Percentiles rank a stretch among this genome's conserved stretches.
Conservation (phyloP, 208 protist species). For the Acanthamoeba royreba region DNA sequence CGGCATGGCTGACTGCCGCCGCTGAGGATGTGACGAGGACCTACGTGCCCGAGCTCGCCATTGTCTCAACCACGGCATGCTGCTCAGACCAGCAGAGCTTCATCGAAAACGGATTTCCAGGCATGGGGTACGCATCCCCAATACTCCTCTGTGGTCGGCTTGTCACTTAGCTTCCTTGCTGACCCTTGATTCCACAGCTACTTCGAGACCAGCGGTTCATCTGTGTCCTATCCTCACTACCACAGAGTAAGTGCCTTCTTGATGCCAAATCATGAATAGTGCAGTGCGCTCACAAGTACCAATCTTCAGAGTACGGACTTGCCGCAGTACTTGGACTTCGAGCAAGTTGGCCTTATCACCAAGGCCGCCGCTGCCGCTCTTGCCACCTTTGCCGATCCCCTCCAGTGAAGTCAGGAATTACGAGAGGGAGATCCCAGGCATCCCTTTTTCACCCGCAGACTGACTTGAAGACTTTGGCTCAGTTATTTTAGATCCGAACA, state of each 20-base stretch:
- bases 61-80: background rate
- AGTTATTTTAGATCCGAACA: no score
- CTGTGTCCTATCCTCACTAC: background rate
- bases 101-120: background rate
- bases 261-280: no score
- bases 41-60: background rate
- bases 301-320: background rate
- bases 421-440: no score
- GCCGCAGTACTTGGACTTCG: background rate
- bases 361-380: background rate
- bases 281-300: no score
- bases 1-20: background rate
- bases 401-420: no score
- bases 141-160: no score
- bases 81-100: slow-evolving; percentile 36
- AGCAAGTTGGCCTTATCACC: background rate
- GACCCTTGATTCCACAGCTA: background rate
- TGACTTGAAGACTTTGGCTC: no score
- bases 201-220: background rate
- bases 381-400: background rate
- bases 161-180: background rate
- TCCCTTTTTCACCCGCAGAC: no score
- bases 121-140: background rate
- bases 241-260: no score
- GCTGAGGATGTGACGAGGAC: background rate